These are phyloP conservation scores for Cicer chorassanicum DNA, from an alignment of 306 rosid species.

Conservation along the genomic window DNA sequence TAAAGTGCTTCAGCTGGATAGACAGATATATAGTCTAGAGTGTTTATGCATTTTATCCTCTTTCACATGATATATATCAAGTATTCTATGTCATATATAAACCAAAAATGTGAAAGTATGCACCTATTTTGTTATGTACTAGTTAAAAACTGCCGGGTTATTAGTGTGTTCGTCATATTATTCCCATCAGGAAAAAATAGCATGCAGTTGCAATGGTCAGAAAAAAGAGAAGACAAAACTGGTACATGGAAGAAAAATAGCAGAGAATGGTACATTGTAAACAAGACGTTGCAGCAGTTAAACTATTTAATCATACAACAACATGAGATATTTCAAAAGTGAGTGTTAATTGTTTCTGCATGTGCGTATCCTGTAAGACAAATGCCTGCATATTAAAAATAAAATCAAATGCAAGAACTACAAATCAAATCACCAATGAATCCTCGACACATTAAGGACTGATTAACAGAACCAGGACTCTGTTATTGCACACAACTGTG, in stretches of 20 bases:
- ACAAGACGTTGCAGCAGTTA: slow-evolving; percentile 8
- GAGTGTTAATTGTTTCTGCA: slow-evolving; percentile 3
- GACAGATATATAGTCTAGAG: neutral
- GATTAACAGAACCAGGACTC: slow-evolving; percentile 14
- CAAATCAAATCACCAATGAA: slow-evolving; percentile 25
- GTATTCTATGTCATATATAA: neutral
- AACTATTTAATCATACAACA: neutral
- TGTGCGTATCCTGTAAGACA: neutral
- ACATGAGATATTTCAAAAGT: neutral
- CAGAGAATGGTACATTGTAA: neutral
- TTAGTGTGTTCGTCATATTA: neutral
- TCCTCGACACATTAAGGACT: neutral
- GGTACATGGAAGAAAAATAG: slow-evolving; percentile 6
- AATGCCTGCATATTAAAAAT: slow-evolving; percentile 18
- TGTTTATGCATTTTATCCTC: neutral
- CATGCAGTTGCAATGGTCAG: neutral
- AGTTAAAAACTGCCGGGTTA: neutral
- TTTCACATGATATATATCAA: slow-evolving; percentile 10
- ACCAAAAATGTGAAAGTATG: neutral
- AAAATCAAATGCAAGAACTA: slow-evolving; percentile 11
- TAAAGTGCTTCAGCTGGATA: neutral
- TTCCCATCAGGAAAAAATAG: neutral
- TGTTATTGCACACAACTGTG: neutral
- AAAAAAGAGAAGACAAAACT: neutral
- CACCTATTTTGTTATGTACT: neutral